Percentiles rank a stretch among this genome's conserved stretches.
Evolutionary conservation across 73 alveolate species (phyloP).

Genomic region (Blepharisma japonicum): DNA sequence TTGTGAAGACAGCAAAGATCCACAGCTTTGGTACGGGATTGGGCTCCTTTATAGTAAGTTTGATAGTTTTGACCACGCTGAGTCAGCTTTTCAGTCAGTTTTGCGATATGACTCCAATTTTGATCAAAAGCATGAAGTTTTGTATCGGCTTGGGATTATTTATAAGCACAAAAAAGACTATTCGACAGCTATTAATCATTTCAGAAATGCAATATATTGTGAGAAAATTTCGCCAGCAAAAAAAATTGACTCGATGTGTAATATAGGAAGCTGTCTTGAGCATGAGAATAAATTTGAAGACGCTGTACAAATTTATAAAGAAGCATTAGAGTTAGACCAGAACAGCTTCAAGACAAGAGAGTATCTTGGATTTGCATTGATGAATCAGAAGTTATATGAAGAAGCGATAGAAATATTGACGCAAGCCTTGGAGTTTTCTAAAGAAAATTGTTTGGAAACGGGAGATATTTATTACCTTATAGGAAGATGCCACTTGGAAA

Average conservation of each 20-base stretch:
- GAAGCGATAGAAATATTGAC: slow-evolving; percentile 42
- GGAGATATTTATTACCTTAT: slow-evolving; percentile 47
- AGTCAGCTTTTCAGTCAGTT: not conserved
- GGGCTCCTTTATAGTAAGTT: slow-evolving; percentile 63
- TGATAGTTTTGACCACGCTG: slow-evolving; percentile 34
- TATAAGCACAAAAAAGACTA: slow-evolving; percentile 51
- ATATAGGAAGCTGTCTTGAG: slow-evolving; percentile 56
- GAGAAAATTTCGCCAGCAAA: slow-evolving; percentile 46
- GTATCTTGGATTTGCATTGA: slow-evolving; percentile 50
- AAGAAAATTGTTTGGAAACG: slow-evolving; percentile 21
- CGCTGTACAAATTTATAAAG: slow-evolving; percentile 48
- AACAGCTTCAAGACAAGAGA: slow-evolving; percentile 40
- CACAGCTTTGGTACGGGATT: slow-evolving; percentile 66
- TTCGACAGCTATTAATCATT: slow-evolving; percentile 50
- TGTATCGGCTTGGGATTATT: slow-evolving; percentile 45
- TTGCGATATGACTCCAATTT: not conserved
- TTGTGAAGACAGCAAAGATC: slow-evolving; percentile 60
- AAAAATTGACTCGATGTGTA: slow-evolving; percentile 48
- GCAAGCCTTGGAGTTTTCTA: slow-evolving; percentile 39
- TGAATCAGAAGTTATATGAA: slow-evolving; percentile 33
- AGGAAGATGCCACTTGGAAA: slow-evolving; percentile 54
- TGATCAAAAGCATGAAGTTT: slow-evolving; percentile 56
- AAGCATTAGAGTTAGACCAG: slow-evolving; percentile 51
- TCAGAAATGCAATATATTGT: slow-evolving; percentile 47
- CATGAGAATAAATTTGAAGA: slow-evolving; percentile 45